Base-by-base conservation (phyloP, 1,139 yeast species). In the Nematodospora anomalae region DNA sequence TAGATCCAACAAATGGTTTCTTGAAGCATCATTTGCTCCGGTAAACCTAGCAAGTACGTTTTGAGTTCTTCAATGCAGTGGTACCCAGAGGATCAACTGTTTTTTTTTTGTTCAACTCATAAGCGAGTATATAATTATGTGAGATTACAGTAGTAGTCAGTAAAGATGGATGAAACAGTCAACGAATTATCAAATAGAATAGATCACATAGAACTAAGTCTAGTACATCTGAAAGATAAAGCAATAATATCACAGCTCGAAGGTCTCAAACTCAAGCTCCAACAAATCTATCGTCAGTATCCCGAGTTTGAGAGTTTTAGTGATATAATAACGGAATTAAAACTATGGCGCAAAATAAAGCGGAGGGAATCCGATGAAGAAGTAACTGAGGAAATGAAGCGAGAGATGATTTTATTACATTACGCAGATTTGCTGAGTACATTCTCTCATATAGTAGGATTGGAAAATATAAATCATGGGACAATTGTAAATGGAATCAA, bases 401-500 rank as follows among this genome's bases (percentile, higher is more conserved):
- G 51, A 36, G 54, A 57, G 34, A 30, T 52, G 25, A 32, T 64
- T 1, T 40, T 53, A 1, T 37, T 60, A 16, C 11, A 52, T 60
- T 24, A 46, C 46, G 31, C 35, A 3, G 35, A 33, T 10, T 35
- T 37, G 10, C 15, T 28, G 14, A 49, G 51, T 22, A 56, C 59
- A 3, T 52, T 50, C 32, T 41, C 47, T 9, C 50, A 50, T 20
- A 41, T 59, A 16, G 36, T 43, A 16, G 56, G 56, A 32, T 42
- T 66, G 21, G 49, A 56, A 11, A 44, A 44, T 4, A 40, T 62
- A 42, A 58, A 61, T 26, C 33, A 52, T 7, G 46, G 53, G 1
- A 37, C 45, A 7, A 30, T 61, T 13, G 43, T 60, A 13, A 56
- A 61, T 30, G 50, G 50, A 31, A 45, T 52, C 6, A 41, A 37